Base-by-base conservation (phyloP, 2,329 filamentous ascomycete genomes). In the Nemania sp. region DNA sequence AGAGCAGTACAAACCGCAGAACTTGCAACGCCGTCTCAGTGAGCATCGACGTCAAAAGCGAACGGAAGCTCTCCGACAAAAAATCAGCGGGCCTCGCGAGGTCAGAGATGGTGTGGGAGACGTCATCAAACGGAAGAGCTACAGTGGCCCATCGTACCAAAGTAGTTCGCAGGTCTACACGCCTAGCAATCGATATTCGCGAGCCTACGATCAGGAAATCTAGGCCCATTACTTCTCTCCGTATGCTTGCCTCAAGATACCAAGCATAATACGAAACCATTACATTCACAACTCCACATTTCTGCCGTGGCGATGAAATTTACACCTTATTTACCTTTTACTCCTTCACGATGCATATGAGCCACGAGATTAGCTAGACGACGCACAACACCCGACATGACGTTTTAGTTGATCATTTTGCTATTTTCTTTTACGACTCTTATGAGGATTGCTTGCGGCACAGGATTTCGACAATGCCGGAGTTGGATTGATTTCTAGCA, bases 41-140 rank as follows among this genome's bases (percentile, higher is more conserved):
- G 89, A 91, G 73, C 83, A 83, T 70, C 82, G 86, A 59, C 83
- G 87, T 26, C 86, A 89, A 78, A 89, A 87, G 78, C 81, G 89
- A 59, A 85, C 84, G 24, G 82, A 86, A 66, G 87, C 88, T 73
- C 80, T 91, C 61, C 82, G 88, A 7, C 80, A 85, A 70, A 89
- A 84, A 77, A 91, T 91, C 52, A 89, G 87, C 67, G 84, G 82
- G 5, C 89, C 89, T 0, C 83, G 80, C 26, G 86, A 88, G 73
- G 86, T 89, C 22, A 80, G 87, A 27, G 87, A 89, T 70, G 86
- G 87, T 3, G 85, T 89, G 2, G 86, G 83, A 15, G 87, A 89
- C 32, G 83, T 89, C 55, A 84, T 89, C 53, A 80, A 84, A 57
- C 79, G 82, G 41, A 82, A 79, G 47, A 81, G 78, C 43, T 81